Base-by-base conservation (phyloP, 2,329 filamentous ascomycete species). In the Sphaerostilbella broomeana region DNA sequence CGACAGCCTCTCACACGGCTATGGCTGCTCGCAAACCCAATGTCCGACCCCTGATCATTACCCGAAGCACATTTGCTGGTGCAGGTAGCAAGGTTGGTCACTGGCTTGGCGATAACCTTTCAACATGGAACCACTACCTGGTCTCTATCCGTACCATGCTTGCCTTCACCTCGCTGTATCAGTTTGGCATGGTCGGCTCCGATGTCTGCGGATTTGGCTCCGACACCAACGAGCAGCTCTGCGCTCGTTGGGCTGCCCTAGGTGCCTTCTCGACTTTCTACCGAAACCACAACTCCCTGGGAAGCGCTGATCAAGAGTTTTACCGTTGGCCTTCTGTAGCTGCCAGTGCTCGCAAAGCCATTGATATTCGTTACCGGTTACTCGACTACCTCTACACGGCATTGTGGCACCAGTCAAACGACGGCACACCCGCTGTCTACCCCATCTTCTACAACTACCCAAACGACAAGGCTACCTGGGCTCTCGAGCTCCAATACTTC, bases 351-450 rank as follows among this genome's bases (percentile, higher is more conserved):
- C 73, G 72, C 40, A 80, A 76, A 43, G 81, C 79, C 13, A 86
- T 89, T 50, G 72, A 73, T 20, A 78, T 79, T 33, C 74, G 85
- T n/a, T 89, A 89, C 63, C 71, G 75, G 21, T 67, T 89, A n/a
- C 68, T 90, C n/a, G 84, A 88, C 52, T 89, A 89, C 62, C 70
- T 86, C 44, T 89, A 90, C 67, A 88, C 84, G 1, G 76, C 79
- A 1, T 68, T 87, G 49, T 67, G 79, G 54, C 61, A 64, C 41
- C 75, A 85, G 56, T 72, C 69, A 20, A 52, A 66, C 13, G 71
- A 71, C 17, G 85, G 85, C 22, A 72, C 70, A 2, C 83, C 85
- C 0, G 66, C 79, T 47, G 64, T 87, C 39, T 78, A 77, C 50
- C 84, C 85, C 0, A 60, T 88, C 40, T 86, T 84, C 62, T 90